phyloP scores from a whole-genome alignment of 106 monocot species.

The Dendrobium officinale region DNA sequence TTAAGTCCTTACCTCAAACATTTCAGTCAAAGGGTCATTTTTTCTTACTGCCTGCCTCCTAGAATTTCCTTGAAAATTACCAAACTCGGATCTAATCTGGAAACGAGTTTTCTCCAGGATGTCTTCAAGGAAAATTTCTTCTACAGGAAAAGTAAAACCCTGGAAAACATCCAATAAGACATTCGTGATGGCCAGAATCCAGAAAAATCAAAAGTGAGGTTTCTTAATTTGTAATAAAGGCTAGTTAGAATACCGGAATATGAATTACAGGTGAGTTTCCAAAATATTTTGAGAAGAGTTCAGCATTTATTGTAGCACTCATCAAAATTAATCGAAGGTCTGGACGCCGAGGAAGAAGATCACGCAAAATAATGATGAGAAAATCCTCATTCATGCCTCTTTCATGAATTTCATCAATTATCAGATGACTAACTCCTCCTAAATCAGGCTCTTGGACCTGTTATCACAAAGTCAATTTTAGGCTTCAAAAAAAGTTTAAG shows the following conservation, averaged over 20 bases:
- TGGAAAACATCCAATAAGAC: conserved; percentile 25
- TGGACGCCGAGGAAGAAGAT: conserved; percentile 84
- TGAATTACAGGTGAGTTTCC: conserved; percentile 81
- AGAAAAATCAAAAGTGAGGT: background rate
- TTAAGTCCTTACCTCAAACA: conserved; percentile 66
- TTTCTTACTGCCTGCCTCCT: conserved; percentile 39
- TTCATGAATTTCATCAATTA: conserved; percentile 99
- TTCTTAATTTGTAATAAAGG: background rate
- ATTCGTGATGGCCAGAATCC: background rate
- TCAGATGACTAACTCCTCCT: conserved; percentile 67
- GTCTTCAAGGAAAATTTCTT: conserved; percentile 82
- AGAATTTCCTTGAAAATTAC: conserved; percentile 63
- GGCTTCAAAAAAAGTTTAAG: background rate
- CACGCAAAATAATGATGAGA: conserved; percentile 87
- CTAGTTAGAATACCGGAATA: conserved; percentile 60
- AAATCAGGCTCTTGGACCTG: conserved; percentile 94
- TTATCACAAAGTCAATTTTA: background rate
- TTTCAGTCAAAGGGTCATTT: conserved; percentile 82
- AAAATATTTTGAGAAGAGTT: conserved; percentile 89
- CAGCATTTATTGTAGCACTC: conserved; percentile 98
- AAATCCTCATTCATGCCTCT: conserved; percentile 99
- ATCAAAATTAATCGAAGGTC: conserved; percentile 83
- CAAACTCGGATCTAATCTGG: conserved; percentile 63
- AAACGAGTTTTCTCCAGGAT: conserved; percentile 74
- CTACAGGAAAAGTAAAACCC: conserved; percentile 95